Conservation (phyloP, 768 basidiomycete genomes). For the Mrakia gelida region DNA sequence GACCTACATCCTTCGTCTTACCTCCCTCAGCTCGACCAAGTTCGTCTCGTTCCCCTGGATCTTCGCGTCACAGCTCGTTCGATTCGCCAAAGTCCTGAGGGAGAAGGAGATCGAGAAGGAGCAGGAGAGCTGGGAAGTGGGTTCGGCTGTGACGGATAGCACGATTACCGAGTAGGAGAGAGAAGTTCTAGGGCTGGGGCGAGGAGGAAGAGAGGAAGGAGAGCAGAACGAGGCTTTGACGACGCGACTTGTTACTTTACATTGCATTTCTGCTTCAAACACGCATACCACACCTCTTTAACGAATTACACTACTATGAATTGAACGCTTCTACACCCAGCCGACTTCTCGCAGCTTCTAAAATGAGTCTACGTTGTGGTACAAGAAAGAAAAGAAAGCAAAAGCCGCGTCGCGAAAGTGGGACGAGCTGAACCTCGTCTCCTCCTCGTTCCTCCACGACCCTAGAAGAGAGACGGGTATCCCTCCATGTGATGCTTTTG, state of each 20-base stretch:
- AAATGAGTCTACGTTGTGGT: too few species aligned
- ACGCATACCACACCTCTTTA: neutral
- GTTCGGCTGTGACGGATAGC: neutral
- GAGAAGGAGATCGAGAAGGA: neutral
- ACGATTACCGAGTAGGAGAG: neutral
- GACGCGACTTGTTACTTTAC: neutral
- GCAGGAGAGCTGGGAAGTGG: slow-evolving; percentile 3
- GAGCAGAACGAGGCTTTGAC: neutral
- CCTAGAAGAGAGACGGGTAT: neutral
- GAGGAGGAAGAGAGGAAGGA: neutral
- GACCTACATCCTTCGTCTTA: neutral
- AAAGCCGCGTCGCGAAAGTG: too few species aligned
- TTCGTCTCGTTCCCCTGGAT: slow-evolving; percentile 43
- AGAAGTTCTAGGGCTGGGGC: neutral
- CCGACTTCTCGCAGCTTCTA: too few species aligned
- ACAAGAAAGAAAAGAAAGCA: too few species aligned
- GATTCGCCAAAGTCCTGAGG: neutral
- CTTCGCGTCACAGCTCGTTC: slow-evolving; percentile 39
- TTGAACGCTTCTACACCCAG: too few species aligned
- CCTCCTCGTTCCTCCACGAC: too few species aligned
- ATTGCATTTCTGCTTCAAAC: neutral
- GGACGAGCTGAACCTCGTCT: too few species aligned
- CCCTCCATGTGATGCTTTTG: neutral
- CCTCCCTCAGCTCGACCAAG: slow-evolving; percentile 32
- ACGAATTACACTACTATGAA: too few species aligned